Conservation (phyloP, 2,329 filamentous ascomycete species). For the Fusarium proliferatum region DNA sequence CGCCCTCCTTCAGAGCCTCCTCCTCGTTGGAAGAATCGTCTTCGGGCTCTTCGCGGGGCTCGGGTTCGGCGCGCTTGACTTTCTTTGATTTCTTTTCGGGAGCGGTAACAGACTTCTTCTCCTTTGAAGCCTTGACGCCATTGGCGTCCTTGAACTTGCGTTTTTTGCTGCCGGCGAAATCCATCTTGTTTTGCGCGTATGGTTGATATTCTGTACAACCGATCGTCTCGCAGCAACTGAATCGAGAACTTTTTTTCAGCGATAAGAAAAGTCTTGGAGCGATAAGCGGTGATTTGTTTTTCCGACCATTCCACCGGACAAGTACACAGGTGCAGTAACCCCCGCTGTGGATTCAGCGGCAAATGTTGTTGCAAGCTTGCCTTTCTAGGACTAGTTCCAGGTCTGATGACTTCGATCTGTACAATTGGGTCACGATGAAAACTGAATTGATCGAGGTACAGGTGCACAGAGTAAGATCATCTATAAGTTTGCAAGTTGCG, state of each 20-base stretch:
- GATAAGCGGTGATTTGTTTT: conserved; percentile 38
- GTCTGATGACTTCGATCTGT: not conserved
- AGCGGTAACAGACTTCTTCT: conserved; percentile 39
- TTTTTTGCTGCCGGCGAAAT: conserved; percentile 56
- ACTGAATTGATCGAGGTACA: conserved; percentile 4
- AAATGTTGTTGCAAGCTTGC: conserved; percentile 33
- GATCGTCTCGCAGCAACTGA: conserved; percentile 23
- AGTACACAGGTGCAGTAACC: not conserved
- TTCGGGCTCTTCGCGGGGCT: conserved; percentile 43
- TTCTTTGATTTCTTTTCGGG: conserved; percentile 56
- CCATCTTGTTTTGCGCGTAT: conserved; percentile 47
- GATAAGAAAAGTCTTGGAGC: conserved; percentile 40
- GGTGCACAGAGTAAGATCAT: not conserved
- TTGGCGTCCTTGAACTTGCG: conserved; percentile 55
- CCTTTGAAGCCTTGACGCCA: conserved; percentile 42
- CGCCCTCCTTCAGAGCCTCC: conserved; percentile 44
- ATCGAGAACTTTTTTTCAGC: conserved; percentile 45
- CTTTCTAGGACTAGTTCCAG: conserved; percentile 24
- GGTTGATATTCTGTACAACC: conserved; percentile 16
- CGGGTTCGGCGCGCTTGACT: conserved; percentile 50
- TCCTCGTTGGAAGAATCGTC: conserved; percentile 44
- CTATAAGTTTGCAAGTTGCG: not conserved
- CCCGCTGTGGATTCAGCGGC: conserved; percentile 39
- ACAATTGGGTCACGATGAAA: conserved; percentile 4
- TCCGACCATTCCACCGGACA: conserved; percentile 14